Base-by-base conservation (phyloP, 129 eudicot genomes). In the Arctium lappa region DNA sequence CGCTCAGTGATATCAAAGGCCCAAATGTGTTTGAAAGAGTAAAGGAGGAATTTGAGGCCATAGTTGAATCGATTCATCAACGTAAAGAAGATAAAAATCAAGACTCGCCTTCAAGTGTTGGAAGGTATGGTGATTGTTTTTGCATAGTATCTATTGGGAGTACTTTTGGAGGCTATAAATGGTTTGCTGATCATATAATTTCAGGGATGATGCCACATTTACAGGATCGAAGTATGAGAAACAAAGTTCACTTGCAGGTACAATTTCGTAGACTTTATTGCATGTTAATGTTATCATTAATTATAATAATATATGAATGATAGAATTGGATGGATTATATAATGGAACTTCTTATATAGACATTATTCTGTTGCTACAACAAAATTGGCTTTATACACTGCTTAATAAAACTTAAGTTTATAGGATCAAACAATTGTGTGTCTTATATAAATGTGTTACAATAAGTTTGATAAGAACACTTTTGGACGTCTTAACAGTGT, bases 31-130 rank as follows among this genome's bases (percentile, higher is more conserved):
- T 94, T 79, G 93, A 88, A 74, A 89, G 97, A 76, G 92, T 90
- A 4, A 91, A 90, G 85, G 98, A 94, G 88, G 98, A 94, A 83
- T 75, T 94, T 70, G 93, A 94, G 86, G 98, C 98, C 63, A 56
- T 94, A 72, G 87, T 76, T 62, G 82, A 76, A 22, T 78, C 97
- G 7, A 79, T 91, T 80, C 94, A 89, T 80, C 88, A 86, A 6
- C 89, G 81, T 66, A 89, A 86, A 88, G 91, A 83, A 62, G 48
- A 83, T 34, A 83, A 83, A 75, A 56, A 30, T 73, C 80, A 44
- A 30, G 87, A 69, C 34, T 80, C 89, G 40, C 70, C 85, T 63
- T 75, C 85, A 48, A 40, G 70, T 73, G 80, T 70, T 46, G 72
- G 82, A 73, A 84, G 84, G 91, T 83, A 40, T 29, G 73, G 4